Evolutionary conservation across 75 land plant species (phyloP), one percentile per base, ranked within the genome.

Genomic region (Cryptomeria japonica): DNA sequence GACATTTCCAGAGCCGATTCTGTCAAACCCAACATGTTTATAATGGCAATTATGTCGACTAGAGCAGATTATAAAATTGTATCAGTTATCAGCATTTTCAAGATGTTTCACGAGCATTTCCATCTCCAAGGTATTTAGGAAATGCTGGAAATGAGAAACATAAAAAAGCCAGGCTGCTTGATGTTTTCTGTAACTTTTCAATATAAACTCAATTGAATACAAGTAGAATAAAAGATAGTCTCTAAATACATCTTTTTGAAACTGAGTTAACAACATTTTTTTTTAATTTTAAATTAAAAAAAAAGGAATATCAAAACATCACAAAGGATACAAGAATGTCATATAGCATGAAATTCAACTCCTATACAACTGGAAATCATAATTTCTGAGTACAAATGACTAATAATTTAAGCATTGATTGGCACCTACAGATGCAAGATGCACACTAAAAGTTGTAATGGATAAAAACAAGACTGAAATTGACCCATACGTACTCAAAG

Each of bases 401-500:
- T 79, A 39, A 41, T 44, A 19, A 41, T 19, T 25, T 41, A 79
- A 16, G 41, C 22, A 79, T 79, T 19, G 11, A 41, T 41, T 25
- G 39, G 22, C 82, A 25, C 28, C 46, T 39, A 79, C 5, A 8
- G 19, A 79, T 79, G 28, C 82, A 79, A 38, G 12, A 22, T 37
- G 25, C n/a, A 82, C 15, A 80, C 0, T 10, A 44, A 41, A 42
- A 82, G 11, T 1, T 39, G 11, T 44, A 8, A 42, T 44, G 13
- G 31, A 25, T 82, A 31, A 19, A 83, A 78, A 19, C 82, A 22
- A 38, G 82, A 39, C 25, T 41, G 39, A 64, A 22, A 64, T 64
- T 64, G 70, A 7, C 31, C 31, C 70, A 49, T 84, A 84, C 85
- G 32, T 84, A 98, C 99, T 98, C 99, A 92, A 98, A 98, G 41